These are phyloP conservation scores for Penicillium sp. DNA, from an alignment of 2,329 filamentous ascomycete species.

Conservation along the genomic window DNA sequence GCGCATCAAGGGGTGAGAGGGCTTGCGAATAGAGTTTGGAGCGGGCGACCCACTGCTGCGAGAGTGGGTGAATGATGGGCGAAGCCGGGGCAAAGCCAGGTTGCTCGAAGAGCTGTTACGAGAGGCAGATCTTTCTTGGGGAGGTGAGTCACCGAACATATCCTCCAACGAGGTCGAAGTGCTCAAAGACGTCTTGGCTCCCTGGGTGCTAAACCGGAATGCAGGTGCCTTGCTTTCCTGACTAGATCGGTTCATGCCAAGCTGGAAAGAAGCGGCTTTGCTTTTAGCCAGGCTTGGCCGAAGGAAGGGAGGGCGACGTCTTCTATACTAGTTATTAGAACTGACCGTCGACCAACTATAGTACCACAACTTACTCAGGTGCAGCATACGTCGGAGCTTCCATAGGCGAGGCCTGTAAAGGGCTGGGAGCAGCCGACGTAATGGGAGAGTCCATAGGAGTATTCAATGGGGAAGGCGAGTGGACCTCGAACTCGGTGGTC, in stretches of 20 bases:
- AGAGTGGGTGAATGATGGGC: constrained; percentile 63
- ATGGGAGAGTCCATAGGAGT: constrained; percentile 46
- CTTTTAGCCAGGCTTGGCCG: constrained; percentile 73
- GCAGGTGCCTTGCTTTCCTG: constrained; percentile 67
- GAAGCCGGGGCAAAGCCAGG: constrained; percentile 61
- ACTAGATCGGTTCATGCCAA: constrained; percentile 60
- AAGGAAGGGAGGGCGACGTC: constrained; percentile 66
- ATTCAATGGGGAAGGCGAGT: constrained; percentile 68
- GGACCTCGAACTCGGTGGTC: constrained; percentile 62
- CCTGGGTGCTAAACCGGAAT: constrained; percentile 70
- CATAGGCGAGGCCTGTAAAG: constrained; percentile 40
- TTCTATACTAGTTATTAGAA: constrained; percentile 38
- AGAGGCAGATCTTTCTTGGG: constrained; percentile 64
- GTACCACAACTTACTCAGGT: constrained; percentile 37
- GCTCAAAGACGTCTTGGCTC: constrained; percentile 53
- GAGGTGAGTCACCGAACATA: constrained; percentile 78
- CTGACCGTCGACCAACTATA: background rate
- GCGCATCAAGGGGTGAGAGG: constrained; percentile 69
- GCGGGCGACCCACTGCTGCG: constrained; percentile 75
- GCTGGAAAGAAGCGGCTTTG: constrained; percentile 72
- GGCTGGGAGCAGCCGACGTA: constrained; percentile 39
- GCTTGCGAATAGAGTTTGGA: constrained; percentile 68
- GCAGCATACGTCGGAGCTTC: constrained; percentile 29
- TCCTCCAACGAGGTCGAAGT: constrained; percentile 71
- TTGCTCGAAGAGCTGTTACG: constrained; percentile 61